Conservation (phyloP, 176 grass and related monocot species). For the Oryza officinalis region DNA sequence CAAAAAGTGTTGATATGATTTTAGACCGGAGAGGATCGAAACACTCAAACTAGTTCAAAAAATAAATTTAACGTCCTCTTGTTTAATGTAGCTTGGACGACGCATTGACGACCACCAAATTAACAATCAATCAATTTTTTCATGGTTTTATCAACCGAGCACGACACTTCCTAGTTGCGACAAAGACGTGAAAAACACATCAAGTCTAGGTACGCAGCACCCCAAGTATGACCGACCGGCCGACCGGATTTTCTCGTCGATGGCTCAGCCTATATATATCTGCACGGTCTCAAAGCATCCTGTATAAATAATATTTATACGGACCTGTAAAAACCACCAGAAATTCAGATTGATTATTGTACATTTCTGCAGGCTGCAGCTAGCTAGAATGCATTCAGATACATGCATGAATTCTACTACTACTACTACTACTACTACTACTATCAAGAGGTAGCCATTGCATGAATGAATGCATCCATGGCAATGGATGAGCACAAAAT, state of each 20-base stretch:
- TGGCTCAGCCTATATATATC: neutral
- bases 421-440: too few species aligned
- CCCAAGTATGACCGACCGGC: neutral
- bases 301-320: neutral
- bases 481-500: constrained; percentile 20
- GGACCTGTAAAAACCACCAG: neutral
- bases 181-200: neutral
- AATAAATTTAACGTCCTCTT: neutral
- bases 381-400: neutral
- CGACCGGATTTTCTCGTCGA: neutral
- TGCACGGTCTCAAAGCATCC: neutral
- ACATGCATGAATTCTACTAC: too few species aligned
- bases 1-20: neutral
- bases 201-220: neutral
- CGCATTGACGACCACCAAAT: neutral
- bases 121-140: neutral
- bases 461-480: neutral
- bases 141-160: neutral
- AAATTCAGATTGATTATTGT: neutral
- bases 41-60: neutral
- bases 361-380: neutral
- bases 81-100: neutral
- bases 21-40: neutral
- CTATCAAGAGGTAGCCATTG: neutral
- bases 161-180: neutral